Evolutionary conservation across 495 filamentous ascomycete genomes (phyloP).

Genomic region (Thermothielavioides terrestris): DNA sequence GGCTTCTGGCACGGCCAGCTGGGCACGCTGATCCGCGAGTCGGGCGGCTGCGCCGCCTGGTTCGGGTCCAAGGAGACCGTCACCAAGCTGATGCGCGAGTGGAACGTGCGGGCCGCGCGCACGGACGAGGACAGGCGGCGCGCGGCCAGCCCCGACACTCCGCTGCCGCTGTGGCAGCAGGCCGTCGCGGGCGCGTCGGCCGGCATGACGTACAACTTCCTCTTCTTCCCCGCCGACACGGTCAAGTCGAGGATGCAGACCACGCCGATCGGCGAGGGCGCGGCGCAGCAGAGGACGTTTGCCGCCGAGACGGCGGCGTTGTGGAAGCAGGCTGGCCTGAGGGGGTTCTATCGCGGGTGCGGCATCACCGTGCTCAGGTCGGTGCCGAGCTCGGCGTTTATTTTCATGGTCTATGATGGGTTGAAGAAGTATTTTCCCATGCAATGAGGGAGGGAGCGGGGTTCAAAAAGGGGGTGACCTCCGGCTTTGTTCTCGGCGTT

Average conservation of each 20-base stretch:
- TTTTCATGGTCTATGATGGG: slow-evolving; percentile 87
- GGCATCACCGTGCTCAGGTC: slow-evolving; percentile 84
- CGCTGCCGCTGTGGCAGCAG: slow-evolving; percentile 67
- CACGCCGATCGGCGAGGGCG: slow-evolving; percentile 49
- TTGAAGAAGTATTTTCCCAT: slow-evolving; percentile 57
- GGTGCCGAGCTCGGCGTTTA: slow-evolving; percentile 92
- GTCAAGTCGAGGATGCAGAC: slow-evolving; percentile 97
- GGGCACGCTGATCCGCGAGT: slow-evolving; percentile 89
- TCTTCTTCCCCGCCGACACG: slow-evolving; percentile 95
- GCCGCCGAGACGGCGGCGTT: slow-evolving; percentile 56
- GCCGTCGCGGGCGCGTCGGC: slow-evolving; percentile 82
- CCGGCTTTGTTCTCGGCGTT: not conserved
- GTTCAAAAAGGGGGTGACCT: not conserved
- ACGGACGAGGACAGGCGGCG: slow-evolving; percentile 24
- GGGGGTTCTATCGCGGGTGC: slow-evolving; percentile 84
- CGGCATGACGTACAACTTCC: slow-evolving; percentile 89
- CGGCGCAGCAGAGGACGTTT: slow-evolving; percentile 50
- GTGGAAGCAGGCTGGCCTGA: slow-evolving; percentile 73
- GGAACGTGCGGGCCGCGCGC: slow-evolving; percentile 28
- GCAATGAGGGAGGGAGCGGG: slow-evolving; percentile 16
- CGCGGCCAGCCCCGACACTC: slow-evolving; percentile 18
- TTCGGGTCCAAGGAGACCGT: slow-evolving; percentile 88
- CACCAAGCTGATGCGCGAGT: slow-evolving; percentile 51
- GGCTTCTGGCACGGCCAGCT: slow-evolving; percentile 95
- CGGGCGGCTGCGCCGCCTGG: slow-evolving; percentile 89